Percentiles rank a stretch among this genome's conserved stretches.
Conservation (phyloP, 257 asterid genomes). For the Primulina tabacum region DNA sequence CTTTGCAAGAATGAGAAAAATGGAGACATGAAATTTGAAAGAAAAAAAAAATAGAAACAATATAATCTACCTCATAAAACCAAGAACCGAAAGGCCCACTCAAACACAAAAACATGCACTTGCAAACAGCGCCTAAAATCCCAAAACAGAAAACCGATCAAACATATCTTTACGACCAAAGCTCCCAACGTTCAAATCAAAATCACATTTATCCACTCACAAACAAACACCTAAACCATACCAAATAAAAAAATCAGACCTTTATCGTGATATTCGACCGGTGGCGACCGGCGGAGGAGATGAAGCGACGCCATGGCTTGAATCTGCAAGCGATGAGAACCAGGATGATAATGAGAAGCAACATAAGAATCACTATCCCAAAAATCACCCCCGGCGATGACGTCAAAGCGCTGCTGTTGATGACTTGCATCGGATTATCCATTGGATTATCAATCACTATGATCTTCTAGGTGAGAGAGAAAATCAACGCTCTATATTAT, state of each 20-base stretch:
- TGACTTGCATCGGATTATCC: conserved; percentile 61
- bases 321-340: conserved; percentile 75
- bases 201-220: conserved; percentile 20
- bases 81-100: no score
- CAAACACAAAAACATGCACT: no score
- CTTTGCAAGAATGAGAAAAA: background rate
- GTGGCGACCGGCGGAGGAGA: conserved; percentile 35
- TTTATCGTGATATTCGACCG: conserved; percentile 52
- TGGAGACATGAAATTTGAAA: background rate
- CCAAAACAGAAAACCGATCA: no score
- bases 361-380: conserved; percentile 59
- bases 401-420: conserved; percentile 34
- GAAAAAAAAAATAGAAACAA: background rate
- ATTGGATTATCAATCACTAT: conserved; percentile 31
- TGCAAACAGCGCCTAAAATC: background rate
- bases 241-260: conserved; percentile 39
- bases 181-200: background rate
- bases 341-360: conserved; percentile 63
- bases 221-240: background rate
- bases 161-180: background rate
- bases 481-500: conserved; percentile 1
- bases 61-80: no score
- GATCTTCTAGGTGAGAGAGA: conserved; percentile 23
- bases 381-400: conserved; percentile 31
- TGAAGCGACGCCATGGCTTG: conserved; percentile 79